Conservation (phyloP, 805 yeast species). For the Brettanomyces bruxellensis region DNA sequence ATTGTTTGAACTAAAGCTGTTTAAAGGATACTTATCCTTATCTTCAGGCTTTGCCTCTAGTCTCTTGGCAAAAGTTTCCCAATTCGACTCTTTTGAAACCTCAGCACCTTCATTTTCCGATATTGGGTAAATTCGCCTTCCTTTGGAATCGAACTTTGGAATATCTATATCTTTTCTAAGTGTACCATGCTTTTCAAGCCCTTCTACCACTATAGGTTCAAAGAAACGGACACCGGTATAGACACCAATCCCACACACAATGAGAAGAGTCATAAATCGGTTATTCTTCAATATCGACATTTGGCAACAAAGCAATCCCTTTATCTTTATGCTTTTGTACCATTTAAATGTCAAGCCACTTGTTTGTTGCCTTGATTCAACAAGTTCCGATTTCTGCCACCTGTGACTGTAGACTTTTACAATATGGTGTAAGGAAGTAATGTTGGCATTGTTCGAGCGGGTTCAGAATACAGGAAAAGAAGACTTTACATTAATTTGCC, state of each 20-base stretch:
- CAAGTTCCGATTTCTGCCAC: too few species aligned
- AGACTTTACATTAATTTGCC: too few species aligned
- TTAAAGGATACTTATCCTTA: slow-evolving; percentile 2
- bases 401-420: too few species aligned
- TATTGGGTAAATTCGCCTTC: slow-evolving; percentile 17
- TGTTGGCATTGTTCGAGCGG: too few species aligned
- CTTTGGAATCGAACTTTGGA: slow-evolving; percentile 43
- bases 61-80: slow-evolving; percentile 15
- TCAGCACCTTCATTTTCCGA: slow-evolving; percentile 6
- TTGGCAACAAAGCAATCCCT: too few species aligned
- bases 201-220: slow-evolving; percentile 65
- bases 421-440: too few species aligned
- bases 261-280: slow-evolving; percentile 15
- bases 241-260: slow-evolving; percentile 30
- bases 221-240: slow-evolving; percentile 58
- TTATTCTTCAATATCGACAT: slow-evolving; percentile 1
- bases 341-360: too few species aligned
- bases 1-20: background rate
- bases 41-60: slow-evolving; percentile 11
- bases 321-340: too few species aligned
- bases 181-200: slow-evolving; percentile 54
- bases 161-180: slow-evolving; percentile 51
- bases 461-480: too few species aligned
- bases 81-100: slow-evolving; percentile 9
- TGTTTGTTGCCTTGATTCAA: too few species aligned